Evolutionary conservation across 2,329 filamentous ascomycete genomes (phyloP).

Genomic region (Graphiopsis chlorocephala): DNA sequence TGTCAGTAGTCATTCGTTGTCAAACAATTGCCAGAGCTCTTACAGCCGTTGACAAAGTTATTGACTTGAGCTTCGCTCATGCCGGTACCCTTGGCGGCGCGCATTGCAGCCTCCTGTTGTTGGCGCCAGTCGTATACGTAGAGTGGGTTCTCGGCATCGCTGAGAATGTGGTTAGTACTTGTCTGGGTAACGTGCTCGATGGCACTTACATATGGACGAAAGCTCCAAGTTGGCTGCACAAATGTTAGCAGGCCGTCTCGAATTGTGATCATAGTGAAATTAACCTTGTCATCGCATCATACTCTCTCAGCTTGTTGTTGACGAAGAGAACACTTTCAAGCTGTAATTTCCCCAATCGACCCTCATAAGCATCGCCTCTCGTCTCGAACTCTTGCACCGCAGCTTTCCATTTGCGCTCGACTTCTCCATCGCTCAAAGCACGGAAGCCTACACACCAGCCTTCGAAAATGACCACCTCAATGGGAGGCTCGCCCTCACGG

Average conservation of each 20-base stretch:
- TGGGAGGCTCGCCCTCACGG: conserved; percentile 43
- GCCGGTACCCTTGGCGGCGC: conserved; percentile 64
- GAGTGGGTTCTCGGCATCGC: conserved; percentile 66
- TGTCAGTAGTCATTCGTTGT: background rate
- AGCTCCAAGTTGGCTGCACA: conserved; percentile 54
- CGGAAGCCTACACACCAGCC: conserved; percentile 90
- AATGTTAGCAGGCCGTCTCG: conserved; percentile 21
- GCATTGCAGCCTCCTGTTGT: conserved; percentile 73
- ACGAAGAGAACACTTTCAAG: conserved; percentile 57
- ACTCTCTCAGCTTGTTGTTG: conserved; percentile 57
- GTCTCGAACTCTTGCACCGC: conserved; percentile 51
- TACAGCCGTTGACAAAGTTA: conserved; percentile 68
- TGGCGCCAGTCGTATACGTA: conserved; percentile 84
- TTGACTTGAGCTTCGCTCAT: conserved; percentile 81
- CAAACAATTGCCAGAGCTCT: conserved; percentile 25
- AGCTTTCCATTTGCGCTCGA: conserved; percentile 54
- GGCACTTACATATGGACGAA: conserved; percentile 62
- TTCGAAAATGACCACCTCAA: conserved; percentile 74
- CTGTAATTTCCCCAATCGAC: conserved; percentile 54
- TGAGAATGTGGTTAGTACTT: conserved; percentile 24
- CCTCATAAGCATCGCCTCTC: conserved; percentile 43
- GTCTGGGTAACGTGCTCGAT: background rate
- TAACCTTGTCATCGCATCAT: conserved; percentile 58
- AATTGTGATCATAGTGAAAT: background rate
- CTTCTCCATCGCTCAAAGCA: conserved; percentile 54